A percentile compares a stretch with the other conserved stretches of the same genome.
Evolutionary conservation across 2,329 filamentous ascomycete genomes (phyloP).

Genomic region (Pseudopithomyces chartarum): DNA sequence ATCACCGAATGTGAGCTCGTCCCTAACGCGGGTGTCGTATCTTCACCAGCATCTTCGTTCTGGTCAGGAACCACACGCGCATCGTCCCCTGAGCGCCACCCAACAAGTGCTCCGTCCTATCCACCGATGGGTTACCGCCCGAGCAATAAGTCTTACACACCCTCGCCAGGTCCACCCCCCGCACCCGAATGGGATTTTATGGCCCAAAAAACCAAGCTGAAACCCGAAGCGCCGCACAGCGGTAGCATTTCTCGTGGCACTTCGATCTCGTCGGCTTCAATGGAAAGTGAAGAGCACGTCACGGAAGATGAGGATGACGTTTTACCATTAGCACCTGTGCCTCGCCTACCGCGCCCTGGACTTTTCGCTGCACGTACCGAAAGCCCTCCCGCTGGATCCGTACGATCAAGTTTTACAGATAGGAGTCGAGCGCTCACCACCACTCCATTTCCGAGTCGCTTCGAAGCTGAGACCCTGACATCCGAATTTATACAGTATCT

Average conservation of each 20-base stretch:
- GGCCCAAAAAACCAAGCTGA: constrained; percentile 29
- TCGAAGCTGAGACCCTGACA: constrained; percentile 44
- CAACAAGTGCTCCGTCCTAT: constrained; percentile 33
- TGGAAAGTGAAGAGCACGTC: constrained; percentile 34
- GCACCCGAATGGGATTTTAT: constrained; percentile 44
- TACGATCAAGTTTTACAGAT: constrained; percentile 37
- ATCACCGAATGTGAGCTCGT: constrained; percentile 44
- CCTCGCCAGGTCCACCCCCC: constrained; percentile 34
- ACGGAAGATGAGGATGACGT: constrained; percentile 38
- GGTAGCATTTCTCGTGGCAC: constrained; percentile 35
- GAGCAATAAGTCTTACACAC: constrained; percentile 24
- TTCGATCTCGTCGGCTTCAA: constrained; percentile 37
- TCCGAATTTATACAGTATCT: constrained; percentile 39
- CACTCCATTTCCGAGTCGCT: constrained; percentile 38
- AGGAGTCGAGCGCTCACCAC: constrained; percentile 38
- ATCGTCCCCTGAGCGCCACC: constrained; percentile 40
- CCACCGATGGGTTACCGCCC: constrained; percentile 23
- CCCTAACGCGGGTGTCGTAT: constrained; percentile 32
- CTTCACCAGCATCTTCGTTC: constrained; percentile 44
- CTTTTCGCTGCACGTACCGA: constrained; percentile 36
- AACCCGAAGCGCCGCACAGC: constrained; percentile 24
- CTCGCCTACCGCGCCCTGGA: constrained; percentile 35
- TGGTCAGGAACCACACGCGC: constrained; percentile 44
- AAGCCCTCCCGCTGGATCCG: constrained; percentile 30
- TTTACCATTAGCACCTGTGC: constrained; percentile 28